Base-by-base conservation (phyloP, 2,329 filamentous ascomycete genomes). In the Lecanicillium sp. region DNA sequence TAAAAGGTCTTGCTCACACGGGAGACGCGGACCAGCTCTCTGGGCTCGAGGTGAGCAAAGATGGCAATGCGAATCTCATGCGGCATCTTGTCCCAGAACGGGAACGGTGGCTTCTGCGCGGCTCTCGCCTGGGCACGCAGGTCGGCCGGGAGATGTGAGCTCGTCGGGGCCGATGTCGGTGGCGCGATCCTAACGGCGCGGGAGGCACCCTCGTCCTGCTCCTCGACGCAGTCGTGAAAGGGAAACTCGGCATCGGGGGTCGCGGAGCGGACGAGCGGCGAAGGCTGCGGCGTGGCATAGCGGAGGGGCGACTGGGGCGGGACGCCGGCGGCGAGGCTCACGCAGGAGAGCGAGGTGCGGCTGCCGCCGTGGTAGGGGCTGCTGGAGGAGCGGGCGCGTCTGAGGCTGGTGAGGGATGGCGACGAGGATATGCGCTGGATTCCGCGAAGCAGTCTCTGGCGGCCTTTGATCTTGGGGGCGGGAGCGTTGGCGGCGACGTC, bases 391-490 rank as follows among this genome's bases (percentile, higher is more conserved):
- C 82, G 76, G 21, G 80, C 71, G 51, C 85, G 79, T 48, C 81
- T 77, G 46, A 82, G 65, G 50, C 78, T 78, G 33, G 77, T 73
- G 43, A 95, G 69, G 14, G 86, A 87, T 1, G 86, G 83, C 6
- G 84, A 88, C 0, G 89, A 95, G 10, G 87, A 84, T 60, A 94
- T 91, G 50, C 87, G 83, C 53, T 91, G 84, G 41, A 95, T 75
- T 26, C 83, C 81, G 53, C 83, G 81, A 15, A 94, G 71, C 27
- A 95, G 67, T 51, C 83, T 80, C 57, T 83, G 80, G 39, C 86
- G 79, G 45, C 81, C 78, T 62, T 83, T 89, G 49, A 78, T 71
- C 65, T 84, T 88, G 21, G 70, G 40, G 3, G 32, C 48, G 57
- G 55, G 3, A 66, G 67, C 38, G 37, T 21, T 36, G 40, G 33